Evolutionary conservation across 1,284 basidiomycete species (phyloP).

Genomic region (Hemileia vastatrix): DNA sequence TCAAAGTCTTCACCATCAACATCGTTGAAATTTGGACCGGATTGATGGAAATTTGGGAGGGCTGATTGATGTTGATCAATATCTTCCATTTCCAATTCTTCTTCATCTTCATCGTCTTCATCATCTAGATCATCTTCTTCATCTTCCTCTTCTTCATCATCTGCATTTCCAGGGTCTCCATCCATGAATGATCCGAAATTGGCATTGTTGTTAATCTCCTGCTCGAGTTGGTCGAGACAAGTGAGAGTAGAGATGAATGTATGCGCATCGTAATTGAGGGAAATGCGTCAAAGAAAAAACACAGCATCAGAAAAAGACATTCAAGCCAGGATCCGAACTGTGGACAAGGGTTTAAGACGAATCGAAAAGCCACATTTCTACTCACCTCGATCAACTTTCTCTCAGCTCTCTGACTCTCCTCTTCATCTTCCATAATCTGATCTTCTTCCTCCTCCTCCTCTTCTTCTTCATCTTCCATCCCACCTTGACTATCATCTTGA

Average conservation of each 20-base stretch:
- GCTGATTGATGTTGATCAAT: too few relatives aligned
- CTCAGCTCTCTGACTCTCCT: not conserved
- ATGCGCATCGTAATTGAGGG: not conserved
- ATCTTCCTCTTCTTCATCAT: not conserved
- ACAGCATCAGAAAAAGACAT: too few relatives aligned
- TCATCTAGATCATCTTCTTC: not conserved
- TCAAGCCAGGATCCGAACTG: too few relatives aligned
- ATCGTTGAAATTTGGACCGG: too few relatives aligned
- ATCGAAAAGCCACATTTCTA: not conserved
- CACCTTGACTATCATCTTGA: not conserved
- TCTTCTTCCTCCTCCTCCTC: not conserved
- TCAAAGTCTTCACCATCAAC: too few relatives aligned
- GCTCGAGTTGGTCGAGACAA: too few relatives aligned
- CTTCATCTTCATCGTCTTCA: too few relatives aligned
- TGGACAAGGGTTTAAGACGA: too few relatives aligned
- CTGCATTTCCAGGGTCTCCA: not conserved
- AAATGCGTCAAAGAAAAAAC: too few relatives aligned
- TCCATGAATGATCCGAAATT: not conserved
- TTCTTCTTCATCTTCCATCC: not conserved
- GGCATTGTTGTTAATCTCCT: not conserved
- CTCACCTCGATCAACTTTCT: not conserved
- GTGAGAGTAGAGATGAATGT: not conserved
- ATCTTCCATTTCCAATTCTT: too few relatives aligned
- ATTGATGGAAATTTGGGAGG: too few relatives aligned
- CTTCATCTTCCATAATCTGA: too few relatives aligned